Evolutionary conservation across 2,329 filamentous ascomycete genomes (phyloP), one percentile per base, ranked within the genome.

Genomic region (Graphilbum sp.): DNA sequence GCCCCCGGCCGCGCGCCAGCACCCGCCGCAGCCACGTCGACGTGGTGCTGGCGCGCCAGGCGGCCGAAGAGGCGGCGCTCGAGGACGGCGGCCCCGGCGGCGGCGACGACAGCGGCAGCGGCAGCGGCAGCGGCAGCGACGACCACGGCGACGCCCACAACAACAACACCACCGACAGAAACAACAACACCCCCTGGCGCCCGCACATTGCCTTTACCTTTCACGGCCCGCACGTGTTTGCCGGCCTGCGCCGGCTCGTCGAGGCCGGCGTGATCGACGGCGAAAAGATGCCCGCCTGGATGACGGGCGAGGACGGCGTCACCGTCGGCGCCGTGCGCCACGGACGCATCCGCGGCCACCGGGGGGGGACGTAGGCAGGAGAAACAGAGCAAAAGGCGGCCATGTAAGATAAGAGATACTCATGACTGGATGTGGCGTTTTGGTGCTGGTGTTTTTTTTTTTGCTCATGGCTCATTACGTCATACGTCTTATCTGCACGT

Each of bases 251-350:
- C 35, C 74, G 79, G 50, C 64, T 93, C 24, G 79, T 88, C 0
- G 84, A 92, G 54, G 60, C 72, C 15, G 84, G 83, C 1, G 66
- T 82, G 36, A 62, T 93, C 20, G 75, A 92, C 51, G 79, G 83
- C 2, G 69, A 76, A 49, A 71, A 64, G 39, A 87, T 92, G 79
- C 85, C 86, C 0, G 80, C 80, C 0, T 93, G 85, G 84, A 79
- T 93, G 77, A 90, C 84, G 1, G 86, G 85, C 2, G 85, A 93
- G 50, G 80, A 85, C 33, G 80, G 77, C 1, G 75, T 90, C 5
- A 90, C 81, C 38, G 66, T 76, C 29, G 80, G 82, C 1, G 67
- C 73, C 21, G 73, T 92, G 4, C 68, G 66, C 45, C 56, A 72
- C 41, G 83, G 84, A 2, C 65, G 75, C 44, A 74, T 86, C 49